A percentile compares a stretch with the other conserved stretches of the same genome.
Conservation (phyloP, 805 yeast genomes). For the Candida manassasensis region DNA sequence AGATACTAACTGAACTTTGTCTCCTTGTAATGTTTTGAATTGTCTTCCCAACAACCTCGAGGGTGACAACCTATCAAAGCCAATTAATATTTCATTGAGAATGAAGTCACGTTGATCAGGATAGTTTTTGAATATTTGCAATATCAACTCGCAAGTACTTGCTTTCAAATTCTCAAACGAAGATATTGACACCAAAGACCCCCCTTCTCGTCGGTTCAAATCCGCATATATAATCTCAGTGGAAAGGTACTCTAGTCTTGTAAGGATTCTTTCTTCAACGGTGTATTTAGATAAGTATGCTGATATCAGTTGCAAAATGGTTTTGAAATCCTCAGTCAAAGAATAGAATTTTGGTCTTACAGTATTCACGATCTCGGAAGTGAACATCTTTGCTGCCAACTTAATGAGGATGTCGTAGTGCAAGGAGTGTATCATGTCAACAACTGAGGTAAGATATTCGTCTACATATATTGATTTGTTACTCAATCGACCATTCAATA, state of each 20-base stretch:
- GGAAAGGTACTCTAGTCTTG: constrained; percentile 55
- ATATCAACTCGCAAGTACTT: constrained; percentile 22
- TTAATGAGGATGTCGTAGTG: constrained; percentile 6
- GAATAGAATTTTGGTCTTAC: constrained; percentile 9
- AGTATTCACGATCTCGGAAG: constrained; percentile 1
- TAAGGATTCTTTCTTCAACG: constrained; percentile 46
- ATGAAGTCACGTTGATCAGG: constrained; percentile 57
- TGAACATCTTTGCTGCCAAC: background rate
- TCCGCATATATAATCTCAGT: constrained; percentile 38
- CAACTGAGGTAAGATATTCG: constrained; percentile 34
- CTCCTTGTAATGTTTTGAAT: constrained; percentile 39
- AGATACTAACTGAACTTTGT: constrained; percentile 46
- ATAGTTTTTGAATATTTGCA: constrained; percentile 33
- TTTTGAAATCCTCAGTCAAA: constrained; percentile 13
- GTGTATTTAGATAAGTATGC: constrained; percentile 9
- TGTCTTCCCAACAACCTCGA: constrained; percentile 42
- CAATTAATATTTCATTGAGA: constrained; percentile 53
- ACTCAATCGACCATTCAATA: constrained; percentile 35
- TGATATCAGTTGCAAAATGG: constrained; percentile 9
- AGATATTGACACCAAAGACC: constrained; percentile 14
- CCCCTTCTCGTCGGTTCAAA: constrained; percentile 17
- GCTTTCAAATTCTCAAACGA: constrained; percentile 23
- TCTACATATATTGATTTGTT: constrained; percentile 47
- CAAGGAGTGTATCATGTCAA: constrained; percentile 33
- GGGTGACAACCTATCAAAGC: constrained; percentile 46